These are phyloP conservation scores for Luffa acutangula DNA, from an alignment of 306 rosid species.

Conservation along the genomic window DNA sequence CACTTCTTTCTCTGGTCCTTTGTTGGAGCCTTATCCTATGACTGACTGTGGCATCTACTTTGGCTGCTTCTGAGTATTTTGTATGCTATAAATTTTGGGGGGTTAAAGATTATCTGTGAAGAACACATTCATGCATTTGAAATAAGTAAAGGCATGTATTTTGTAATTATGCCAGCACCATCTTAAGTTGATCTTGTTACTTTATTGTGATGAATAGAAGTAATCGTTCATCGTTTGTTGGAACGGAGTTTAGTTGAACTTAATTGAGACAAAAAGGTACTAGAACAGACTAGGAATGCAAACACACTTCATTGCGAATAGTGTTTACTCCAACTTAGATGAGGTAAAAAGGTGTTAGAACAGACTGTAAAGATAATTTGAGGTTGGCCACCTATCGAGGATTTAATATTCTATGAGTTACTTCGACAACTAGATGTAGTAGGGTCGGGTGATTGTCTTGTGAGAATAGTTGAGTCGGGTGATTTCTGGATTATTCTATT, in stretches of 20 bases:
- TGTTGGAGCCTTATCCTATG: background rate
- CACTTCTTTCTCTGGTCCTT: background rate
- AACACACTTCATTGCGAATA: background rate
- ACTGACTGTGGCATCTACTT: background rate
- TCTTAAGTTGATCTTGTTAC: background rate
- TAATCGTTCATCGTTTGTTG: background rate
- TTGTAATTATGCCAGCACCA: background rate
- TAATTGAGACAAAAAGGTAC: background rate
- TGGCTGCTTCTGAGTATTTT: background rate
- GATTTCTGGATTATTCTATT: constrained; percentile 7
- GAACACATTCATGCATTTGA: background rate
- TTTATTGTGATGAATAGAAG: background rate
- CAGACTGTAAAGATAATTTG: background rate
- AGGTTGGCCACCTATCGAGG: background rate
- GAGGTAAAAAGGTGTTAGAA: background rate
- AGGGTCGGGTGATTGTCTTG: too few species aligned
- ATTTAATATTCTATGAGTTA: too few species aligned
- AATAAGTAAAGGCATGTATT: background rate
- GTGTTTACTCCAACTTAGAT: background rate
- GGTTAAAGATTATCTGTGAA: background rate
- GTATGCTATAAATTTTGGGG: background rate
- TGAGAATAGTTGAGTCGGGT: background rate
- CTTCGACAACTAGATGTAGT: too few species aligned
- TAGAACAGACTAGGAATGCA: background rate
- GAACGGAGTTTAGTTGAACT: background rate